Base-by-base conservation (phyloP, 805 yeast genomes). In the Yarrowia keelungensis region DNA sequence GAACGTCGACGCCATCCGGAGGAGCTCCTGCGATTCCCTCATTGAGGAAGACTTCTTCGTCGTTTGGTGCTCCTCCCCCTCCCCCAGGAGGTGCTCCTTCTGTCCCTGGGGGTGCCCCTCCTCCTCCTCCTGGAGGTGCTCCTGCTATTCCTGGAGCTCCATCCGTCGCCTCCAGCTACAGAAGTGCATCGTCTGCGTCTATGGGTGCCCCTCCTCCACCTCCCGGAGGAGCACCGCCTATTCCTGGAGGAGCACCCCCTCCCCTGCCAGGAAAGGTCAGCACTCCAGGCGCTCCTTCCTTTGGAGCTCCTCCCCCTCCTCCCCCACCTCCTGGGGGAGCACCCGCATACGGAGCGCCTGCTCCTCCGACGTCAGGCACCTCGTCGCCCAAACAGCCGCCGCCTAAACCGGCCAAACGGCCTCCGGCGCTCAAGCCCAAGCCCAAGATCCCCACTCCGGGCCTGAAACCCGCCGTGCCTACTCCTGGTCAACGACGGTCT, bases 141-240 rank as follows among this genome's bases (percentile, higher is more conserved):
- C 73, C 76, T 1, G 70, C 75, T 10, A 71, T 74, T n/a, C 76
- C 77, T 8, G 76, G 78, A 35, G 75, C 78, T 16, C 73, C 75
- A 4, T 49, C 53, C 5, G 53, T 49, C 12, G 53, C 53, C 7
- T 32, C 53, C 10, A 49, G 53, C 39, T 49, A 49, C 58, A 45
- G 39, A 39, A 16, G 69, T 26, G 26, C 64, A 9, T 43, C 70
- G 32, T 26, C 32, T 2, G 36, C 51, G 15, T 22, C 51, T 12
- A 14, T 67, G 14, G 58, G 71, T n/a, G 46, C 69, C 14, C 67
- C 65, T 2, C 62, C 71, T 15, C 67, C 69, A 36, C 59, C 72
- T 38, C 38, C 64, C 11, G 66, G 70, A 12, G 61, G 68, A n/a
- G 71, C 72, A 2, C 73, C 72, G 0, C 71, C 75, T 5, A 69